Base-by-base conservation (phyloP, 805 yeast species). In the Tetrapisispora phaffii region DNA sequence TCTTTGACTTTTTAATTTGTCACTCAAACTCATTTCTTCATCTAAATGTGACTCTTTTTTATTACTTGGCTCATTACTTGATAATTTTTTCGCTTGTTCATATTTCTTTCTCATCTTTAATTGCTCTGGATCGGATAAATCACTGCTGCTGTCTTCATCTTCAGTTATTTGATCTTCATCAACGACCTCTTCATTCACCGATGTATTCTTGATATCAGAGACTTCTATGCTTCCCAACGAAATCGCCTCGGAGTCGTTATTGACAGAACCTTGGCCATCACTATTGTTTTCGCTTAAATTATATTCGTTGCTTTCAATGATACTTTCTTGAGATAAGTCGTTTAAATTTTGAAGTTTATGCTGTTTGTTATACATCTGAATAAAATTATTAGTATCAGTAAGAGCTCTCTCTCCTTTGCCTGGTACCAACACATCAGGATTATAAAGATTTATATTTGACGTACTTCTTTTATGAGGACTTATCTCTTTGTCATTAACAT, bases 361-460 rank as follows among this genome's bases (percentile, higher is more conserved):
- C 10, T 35, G 44, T 17, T 35, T 31, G 16, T 10, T 35, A 16
- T 47, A 43, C 41, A 43, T 53, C 28, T 57, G 51, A 36, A 62
- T 60, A 37, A 62, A 62, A 45, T 60, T 60, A 44, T 55, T 47
- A 4, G 63, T 58, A 43, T 62, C 59, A 1, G 67, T 62, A 24
- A 62, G 42, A 2, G 67, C 67, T 37, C 55, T 60, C 36, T 54
- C 56, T 22, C 45, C 24, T 15, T 35, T 48, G 21, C 31, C 37
- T 9, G 56, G 46, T 13, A 31, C 42, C 15, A 43, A 17, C 12
- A 46, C 9, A 8, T 42, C 24, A 19, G 55, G 19, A n/a, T 50
- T 53, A 16, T 44, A 44, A 37, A 58, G 44, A 43, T 55, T 54
- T 44, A 50, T 47, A 41, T 54, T 58, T 1, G 63, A 58, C n/a